These are phyloP conservation scores for Gossypium arboreum DNA, from an alignment of 345 rosid genomes.

Conservation along the genomic window DNA sequence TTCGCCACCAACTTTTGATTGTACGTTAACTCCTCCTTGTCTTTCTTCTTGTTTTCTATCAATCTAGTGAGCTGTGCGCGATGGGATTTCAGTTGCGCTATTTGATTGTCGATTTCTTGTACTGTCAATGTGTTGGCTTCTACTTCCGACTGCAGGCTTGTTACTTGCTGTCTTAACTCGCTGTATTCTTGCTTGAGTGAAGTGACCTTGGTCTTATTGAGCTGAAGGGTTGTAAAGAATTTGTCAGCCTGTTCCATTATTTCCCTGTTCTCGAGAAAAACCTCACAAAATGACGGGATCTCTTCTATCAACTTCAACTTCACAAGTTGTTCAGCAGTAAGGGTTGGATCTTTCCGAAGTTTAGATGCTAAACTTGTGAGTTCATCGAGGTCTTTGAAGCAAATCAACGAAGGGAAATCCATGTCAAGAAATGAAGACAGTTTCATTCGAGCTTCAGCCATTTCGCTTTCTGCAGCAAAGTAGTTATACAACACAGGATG, in stretches of 20 bases:
- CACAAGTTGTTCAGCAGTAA: conserved; percentile 59
- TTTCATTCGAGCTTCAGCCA: conserved; percentile 47
- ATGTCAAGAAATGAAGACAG: conserved; percentile 52
- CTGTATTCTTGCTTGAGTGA: conserved; percentile 57
- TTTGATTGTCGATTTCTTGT: conserved; percentile 53
- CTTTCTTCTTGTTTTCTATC: conserved; percentile 37
- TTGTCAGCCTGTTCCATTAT: conserved; percentile 38
- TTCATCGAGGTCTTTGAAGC: conserved; percentile 37
- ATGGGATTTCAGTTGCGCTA: conserved; percentile 43
- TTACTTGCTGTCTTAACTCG: conserved; percentile 46
- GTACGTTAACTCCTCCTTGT: conserved; percentile 33
- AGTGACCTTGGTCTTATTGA: conserved; percentile 48
- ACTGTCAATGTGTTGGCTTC: conserved; percentile 37
- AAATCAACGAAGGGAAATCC: conserved; percentile 54
- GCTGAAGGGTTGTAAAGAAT: conserved; percentile 43
- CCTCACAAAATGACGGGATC: conserved; percentile 54
- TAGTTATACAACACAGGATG: conserved; percentile 15
- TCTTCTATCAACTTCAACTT: conserved; percentile 62
- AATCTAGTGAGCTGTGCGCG: conserved; percentile 33
- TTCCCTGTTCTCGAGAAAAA: conserved; percentile 46
- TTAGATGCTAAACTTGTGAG: conserved; percentile 44
- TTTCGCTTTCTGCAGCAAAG: conserved; percentile 34
- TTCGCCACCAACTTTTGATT: conserved; percentile 50
- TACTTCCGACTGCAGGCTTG: conserved; percentile 44
- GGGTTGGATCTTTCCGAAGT: conserved; percentile 45